A percentile compares a stretch with the other conserved stretches of the same genome.
These are phyloP conservation scores for Boletus putidus DNA, from an alignment of 1,284 basidiomycete genomes.

Conservation along the genomic window DNA sequence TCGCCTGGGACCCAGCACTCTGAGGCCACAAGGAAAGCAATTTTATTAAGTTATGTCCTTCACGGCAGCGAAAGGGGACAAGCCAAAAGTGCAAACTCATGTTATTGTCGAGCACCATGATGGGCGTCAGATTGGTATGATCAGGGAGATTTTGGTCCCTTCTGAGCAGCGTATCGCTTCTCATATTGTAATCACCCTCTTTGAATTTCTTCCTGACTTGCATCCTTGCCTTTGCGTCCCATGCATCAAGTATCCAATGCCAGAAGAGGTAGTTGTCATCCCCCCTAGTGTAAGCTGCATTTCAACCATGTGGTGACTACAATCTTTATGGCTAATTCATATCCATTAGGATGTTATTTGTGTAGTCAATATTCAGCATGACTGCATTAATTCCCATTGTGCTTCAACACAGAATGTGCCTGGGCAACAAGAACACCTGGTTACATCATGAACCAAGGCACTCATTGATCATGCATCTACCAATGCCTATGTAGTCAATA, in stretches of 20 bases:
- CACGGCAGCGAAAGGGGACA: background rate
- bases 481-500: background rate
- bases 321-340: too few species aligned
- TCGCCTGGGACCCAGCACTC: too few species aligned
- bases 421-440: background rate
- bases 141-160: background rate
- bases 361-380: background rate
- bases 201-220: background rate
- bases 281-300: background rate
- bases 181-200: background rate
- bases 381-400: background rate
- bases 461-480: background rate
- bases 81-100: background rate
- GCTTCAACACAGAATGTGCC: background rate
- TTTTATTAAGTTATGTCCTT: background rate
- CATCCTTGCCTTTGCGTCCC: background rate
- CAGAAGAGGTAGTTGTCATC: background rate
- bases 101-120: background rate
- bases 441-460: background rate
- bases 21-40: too few species aligned
- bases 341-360: background rate
- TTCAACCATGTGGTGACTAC: too few species aligned
- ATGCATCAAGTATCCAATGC: background rate
- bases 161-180: background rate
- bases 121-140: background rate